Base-by-base conservation (phyloP, 306 rosid genomes). In the Rosa multiflora region DNA sequence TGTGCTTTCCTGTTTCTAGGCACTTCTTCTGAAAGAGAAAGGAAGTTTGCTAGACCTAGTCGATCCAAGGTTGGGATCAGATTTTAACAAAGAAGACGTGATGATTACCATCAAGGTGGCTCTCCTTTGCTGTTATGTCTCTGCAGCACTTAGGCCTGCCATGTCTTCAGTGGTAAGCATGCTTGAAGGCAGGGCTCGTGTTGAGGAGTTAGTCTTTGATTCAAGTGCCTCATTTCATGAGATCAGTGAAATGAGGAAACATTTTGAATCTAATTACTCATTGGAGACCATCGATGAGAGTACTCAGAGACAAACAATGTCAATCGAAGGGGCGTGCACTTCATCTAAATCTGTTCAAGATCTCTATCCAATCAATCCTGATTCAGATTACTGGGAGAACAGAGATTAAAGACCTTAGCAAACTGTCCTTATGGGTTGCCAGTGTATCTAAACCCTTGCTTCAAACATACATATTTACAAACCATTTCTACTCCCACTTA, bases 161-260 rank as follows among this genome's bases (percentile, higher is more conserved):
- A 87, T 87, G 88, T 87, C 88, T 17, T 56, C 66, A 1, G 88
- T 82, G 47, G 88, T 87, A 72, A 77, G 88, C 78, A 80, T 87
- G 79, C 80, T 87, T 21, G 88, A 85, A 72, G 88, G 90, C 46
- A 49, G 18, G 39, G 32, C 21, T 62, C 61, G 29, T 26, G 56
- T 82, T n/a, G 37, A 79, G 26, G 89, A 79, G 46, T 7, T 74
- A 23, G 70, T 55, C 46, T 52, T 53, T 6, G 64, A 81, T 68
- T 42, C 67, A 4, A 53, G 32, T 39, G 49, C 72, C 20, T 21
- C 72, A 4, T 43, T 10, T 44, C 55, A 74, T 72, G 88, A 80
- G 44, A 77, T 72, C 42, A 73, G 17, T 43, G 66, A 47, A 37
- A 56, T 84, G 76, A 71, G 83, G 75, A 21, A 75, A 32, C 83